A percentile compares a stretch with the other conserved stretches of the same genome.
These are phyloP conservation scores for Gossypium davidsonii DNA, from an alignment of 441 rosid species.

Conservation along the genomic window DNA sequence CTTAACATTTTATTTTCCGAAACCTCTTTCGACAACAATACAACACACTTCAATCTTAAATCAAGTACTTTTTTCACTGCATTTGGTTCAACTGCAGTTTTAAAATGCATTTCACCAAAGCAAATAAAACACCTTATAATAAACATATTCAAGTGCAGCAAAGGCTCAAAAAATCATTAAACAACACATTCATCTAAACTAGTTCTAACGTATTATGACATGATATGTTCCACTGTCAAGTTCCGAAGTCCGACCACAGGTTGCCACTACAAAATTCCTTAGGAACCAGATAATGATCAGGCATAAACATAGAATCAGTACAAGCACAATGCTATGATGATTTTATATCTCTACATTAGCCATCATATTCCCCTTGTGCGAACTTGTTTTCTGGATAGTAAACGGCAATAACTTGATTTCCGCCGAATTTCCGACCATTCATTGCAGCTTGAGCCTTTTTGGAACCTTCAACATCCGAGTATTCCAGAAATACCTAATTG, in stretches of 20 bases:
- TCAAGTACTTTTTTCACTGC: too few species aligned
- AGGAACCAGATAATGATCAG: not conserved
- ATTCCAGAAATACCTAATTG: slow-evolving; percentile 56
- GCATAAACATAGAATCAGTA: not conserved
- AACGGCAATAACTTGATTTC: slow-evolving; percentile 46
- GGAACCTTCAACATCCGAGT: slow-evolving; percentile 37
- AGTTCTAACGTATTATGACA: not conserved
- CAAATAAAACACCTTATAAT: not conserved
- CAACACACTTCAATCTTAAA: too few species aligned
- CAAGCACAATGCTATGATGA: not conserved
- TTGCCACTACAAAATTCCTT: not conserved
- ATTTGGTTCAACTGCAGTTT: too few species aligned
- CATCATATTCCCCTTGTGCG: slow-evolving; percentile 35
- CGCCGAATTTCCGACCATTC: slow-evolving; percentile 59
- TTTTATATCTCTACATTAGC: slow-evolving; percentile 7
- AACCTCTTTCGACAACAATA: too few species aligned
- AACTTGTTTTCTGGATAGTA: slow-evolving; percentile 46
- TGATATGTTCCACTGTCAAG: too few species aligned
- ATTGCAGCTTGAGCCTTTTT: slow-evolving; percentile 37
- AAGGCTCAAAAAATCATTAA: not conserved
- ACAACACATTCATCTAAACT: not conserved
- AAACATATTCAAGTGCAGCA: not conserved
- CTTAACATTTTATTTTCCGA: too few species aligned
- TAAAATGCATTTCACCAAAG: not conserved
- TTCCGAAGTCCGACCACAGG: not conserved